phyloP scores from a whole-genome alignment of 1,139 yeast genomes.

The Kodamaea arcana region DNA sequence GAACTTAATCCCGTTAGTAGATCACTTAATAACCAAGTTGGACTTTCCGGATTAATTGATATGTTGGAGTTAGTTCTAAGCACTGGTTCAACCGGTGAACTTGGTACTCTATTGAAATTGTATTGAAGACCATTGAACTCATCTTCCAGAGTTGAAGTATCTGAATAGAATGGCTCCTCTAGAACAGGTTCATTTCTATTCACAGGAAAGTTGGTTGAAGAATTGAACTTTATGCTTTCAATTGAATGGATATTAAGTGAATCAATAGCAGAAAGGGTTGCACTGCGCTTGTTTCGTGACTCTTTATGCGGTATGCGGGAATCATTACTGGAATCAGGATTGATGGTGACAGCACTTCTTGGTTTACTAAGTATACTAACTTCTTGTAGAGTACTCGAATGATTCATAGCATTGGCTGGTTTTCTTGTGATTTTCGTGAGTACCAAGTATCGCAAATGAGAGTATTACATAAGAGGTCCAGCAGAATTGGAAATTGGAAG shows the following conservation, averaged over 20 bases:
- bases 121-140: background rate
- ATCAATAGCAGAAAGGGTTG: conserved; percentile 21
- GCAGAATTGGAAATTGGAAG: too few relatives aligned
- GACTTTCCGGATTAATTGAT: conserved; percentile 22
- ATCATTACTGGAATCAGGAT: too few relatives aligned
- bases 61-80: conserved; percentile 7
- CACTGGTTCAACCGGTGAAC: conserved; percentile 9
- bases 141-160: background rate
- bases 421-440: too few relatives aligned
- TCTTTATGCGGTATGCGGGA: background rate
- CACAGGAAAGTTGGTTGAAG: conserved; percentile 3
- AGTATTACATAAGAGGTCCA: too few relatives aligned
- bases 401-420: too few relatives aligned
- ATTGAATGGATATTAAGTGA: conserved; percentile 17
- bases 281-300: conserved; percentile 12
- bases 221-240: conserved; percentile 11
- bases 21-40: conserved; percentile 38
- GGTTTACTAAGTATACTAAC: too few relatives aligned
- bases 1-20: conserved; percentile 25
- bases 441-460: too few relatives aligned
- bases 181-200: too few relatives aligned
- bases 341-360: too few relatives aligned
- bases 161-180: background rate
- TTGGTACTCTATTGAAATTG: conserved; percentile 9
- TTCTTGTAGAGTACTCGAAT: too few relatives aligned